Evolutionary conservation across 305 asterid genomes (phyloP), one percentile per base, ranked within the genome.

Genomic region (Fraxinus sp.): DNA sequence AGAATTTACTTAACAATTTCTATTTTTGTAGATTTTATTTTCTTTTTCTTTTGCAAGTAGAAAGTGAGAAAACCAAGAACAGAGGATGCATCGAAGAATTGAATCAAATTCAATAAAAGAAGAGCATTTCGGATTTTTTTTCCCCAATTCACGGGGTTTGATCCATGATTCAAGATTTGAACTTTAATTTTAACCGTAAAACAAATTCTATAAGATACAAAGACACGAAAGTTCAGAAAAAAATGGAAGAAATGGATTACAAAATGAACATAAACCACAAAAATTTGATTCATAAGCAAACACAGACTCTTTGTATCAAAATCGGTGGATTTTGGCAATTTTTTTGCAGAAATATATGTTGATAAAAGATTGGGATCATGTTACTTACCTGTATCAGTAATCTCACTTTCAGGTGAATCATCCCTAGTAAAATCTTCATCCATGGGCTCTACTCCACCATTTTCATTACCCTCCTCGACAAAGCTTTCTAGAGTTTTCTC

Each of bases 321-420:
- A 57, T 57, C 26, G 80, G 46, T 4, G 74, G 24, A 57, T 16
- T 57, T 57, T 57, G 9, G 24, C 64, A 55, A n/a, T 33, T 37
- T 39, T 39, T 39, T 39, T 28, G 4, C 9, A 73, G 37, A 78
- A 55, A 79, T 22, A 39, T 36, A 20, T 11, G 36, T 4, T 57
- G 82, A 3, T 13, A 30, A 32, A 70, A 22, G 75, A 64, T 78
- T 35, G 81, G 77, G 49, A 52, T 64, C 64, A 41, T 30, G 6
- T 33, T 13, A 82, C 76, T 81, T 91, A 94, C 98, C 98, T 89
- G 97, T 85, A 64, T 94, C 94, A 22, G 95, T 91, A 52, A 91
- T 93, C 85, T 92, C 98, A 46, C 92, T 94, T 62, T 84, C 90
- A 52, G 89, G 89, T 46, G 88, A 78, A 72, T 89, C 90, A 20